Evolutionary conservation across 129 eudicot genomes (phyloP).

Genomic region (Deinandra increscens): DNA sequence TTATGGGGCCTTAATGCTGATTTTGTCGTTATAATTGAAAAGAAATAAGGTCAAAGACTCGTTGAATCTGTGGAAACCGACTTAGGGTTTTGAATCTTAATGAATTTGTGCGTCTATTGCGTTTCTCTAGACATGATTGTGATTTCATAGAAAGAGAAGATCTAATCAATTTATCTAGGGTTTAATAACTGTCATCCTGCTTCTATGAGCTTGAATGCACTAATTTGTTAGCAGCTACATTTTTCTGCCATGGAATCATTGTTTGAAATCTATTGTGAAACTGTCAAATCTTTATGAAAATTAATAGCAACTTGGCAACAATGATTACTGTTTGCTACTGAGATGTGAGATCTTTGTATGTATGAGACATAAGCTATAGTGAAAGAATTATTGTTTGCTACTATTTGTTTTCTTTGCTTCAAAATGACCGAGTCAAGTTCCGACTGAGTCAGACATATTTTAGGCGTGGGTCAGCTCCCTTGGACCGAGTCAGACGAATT

Average conservation of each 20-base stretch:
- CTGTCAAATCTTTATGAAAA: background rate
- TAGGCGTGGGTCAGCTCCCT: too few relatives aligned
- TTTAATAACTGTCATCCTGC: slow-evolving; percentile 7
- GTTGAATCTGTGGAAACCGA: slow-evolving; percentile 10
- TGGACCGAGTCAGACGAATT: too few relatives aligned
- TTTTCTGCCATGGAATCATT: background rate
- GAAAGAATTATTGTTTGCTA: background rate
- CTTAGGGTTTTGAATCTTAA: slow-evolving; percentile 25
- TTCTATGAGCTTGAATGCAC: background rate
- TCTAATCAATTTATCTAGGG: slow-evolving; percentile 19
- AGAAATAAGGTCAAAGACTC: background rate
- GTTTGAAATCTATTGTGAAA: slow-evolving; percentile 11
- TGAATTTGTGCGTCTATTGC: background rate
- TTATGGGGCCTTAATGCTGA: slow-evolving; percentile 18
- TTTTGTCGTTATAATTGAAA: background rate
- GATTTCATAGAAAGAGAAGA: background rate
- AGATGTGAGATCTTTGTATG: background rate
- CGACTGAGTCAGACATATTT: too few relatives aligned
- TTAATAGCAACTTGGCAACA: background rate
- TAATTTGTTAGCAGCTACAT: background rate
- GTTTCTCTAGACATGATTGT: background rate
- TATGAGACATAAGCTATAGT: background rate
- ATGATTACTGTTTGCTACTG: slow-evolving; percentile 4
- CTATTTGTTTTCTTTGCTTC: too few relatives aligned
- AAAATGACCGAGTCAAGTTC: too few relatives aligned